Conservation (phyloP, 371 early-diverging fungal genomes). For the Mortierella sp. region DNA sequence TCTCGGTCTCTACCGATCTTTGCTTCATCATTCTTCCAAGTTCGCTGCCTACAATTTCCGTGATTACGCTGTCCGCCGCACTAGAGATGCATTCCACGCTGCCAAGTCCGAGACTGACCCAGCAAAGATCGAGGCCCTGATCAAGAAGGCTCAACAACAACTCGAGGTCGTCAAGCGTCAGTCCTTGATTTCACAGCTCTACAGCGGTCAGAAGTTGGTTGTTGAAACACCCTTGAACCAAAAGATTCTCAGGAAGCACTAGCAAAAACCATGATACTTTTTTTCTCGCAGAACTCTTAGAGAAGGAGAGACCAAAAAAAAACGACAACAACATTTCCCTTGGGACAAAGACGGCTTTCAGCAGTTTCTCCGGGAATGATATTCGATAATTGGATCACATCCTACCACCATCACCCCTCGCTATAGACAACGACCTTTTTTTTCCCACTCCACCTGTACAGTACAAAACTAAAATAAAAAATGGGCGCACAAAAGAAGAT, state of each 20-base stretch:
- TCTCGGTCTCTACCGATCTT: conserved; percentile 71
- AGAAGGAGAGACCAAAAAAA: neutral
- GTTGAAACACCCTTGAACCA: conserved; percentile 59
- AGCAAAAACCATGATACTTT: too few relatives aligned
- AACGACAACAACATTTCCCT: neutral
- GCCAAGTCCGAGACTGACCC: conserved; percentile 69
- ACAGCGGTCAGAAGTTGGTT: conserved; percentile 68
- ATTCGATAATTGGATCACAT: too few relatives aligned
- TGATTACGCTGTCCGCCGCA: conserved; percentile 74
- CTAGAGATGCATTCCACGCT: conserved; percentile 74
- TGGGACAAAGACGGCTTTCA: too few relatives aligned
- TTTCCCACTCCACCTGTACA: conserved; percentile 5
- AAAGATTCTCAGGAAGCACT: conserved; percentile 36
- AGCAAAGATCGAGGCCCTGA: conserved; percentile 61
- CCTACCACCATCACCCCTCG: neutral
- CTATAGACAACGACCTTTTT: neutral
- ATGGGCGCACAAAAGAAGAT: neutral
- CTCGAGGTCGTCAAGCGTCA: conserved; percentile 76
- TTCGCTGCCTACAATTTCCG: conserved; percentile 81
- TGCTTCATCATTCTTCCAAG: conserved; percentile 70
- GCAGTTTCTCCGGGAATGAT: too few relatives aligned
- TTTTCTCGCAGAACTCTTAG: too few relatives aligned
- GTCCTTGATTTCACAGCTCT: conserved; percentile 71
- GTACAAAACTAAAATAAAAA: neutral
- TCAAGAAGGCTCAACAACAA: conserved; percentile 66